Evolutionary conservation across 2,329 filamentous ascomycete genomes (phyloP).

Genomic region (Aureobasidium sp.): DNA sequence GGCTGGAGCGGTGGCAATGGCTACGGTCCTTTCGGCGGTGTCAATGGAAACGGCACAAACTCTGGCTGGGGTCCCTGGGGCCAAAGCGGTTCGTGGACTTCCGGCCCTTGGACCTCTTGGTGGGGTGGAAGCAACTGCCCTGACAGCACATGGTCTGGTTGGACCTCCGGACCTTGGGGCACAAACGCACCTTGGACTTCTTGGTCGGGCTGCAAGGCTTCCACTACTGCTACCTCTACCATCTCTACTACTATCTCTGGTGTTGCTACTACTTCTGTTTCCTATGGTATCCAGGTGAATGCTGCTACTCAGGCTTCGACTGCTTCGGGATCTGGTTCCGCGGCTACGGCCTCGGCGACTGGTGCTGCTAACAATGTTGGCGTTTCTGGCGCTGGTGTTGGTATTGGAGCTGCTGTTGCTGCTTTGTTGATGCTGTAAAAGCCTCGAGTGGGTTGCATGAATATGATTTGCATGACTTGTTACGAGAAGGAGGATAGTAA

Average conservation of each 20-base stretch:
- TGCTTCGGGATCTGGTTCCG: constrained; percentile 11
- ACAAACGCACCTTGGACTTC: constrained; percentile 27
- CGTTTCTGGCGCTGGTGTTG: constrained; percentile 21
- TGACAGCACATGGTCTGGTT: constrained; percentile 25
- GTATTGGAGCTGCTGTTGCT: constrained; percentile 23
- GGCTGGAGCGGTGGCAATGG: constrained; percentile 16
- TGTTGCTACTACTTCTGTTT: constrained; percentile 18
- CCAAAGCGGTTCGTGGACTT: constrained; percentile 22
- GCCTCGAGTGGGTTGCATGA: not conserved
- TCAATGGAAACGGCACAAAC: constrained; percentile 10
- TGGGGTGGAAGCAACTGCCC: constrained; percentile 28
- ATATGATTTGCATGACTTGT: constrained; percentile 3
- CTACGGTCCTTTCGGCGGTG: constrained; percentile 16
- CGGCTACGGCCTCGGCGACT: constrained; percentile 16
- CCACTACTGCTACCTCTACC: constrained; percentile 23
- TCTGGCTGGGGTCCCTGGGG: constrained; percentile 27
- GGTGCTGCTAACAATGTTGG: constrained; percentile 18
- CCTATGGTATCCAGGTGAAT: constrained; percentile 24
- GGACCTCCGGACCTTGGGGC: constrained; percentile 25
- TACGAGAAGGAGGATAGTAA: not conserved
- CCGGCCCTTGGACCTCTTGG: constrained; percentile 28
- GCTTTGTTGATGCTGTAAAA: constrained; percentile 23
- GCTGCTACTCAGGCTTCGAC: constrained; percentile 16
- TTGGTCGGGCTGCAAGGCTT: constrained; percentile 26
- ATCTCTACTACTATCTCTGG: constrained; percentile 21